Evolutionary conservation across 164 flowering plant species (phyloP), one percentile per base, ranked within the genome.

Genomic region (Pachysandra terminalis): DNA sequence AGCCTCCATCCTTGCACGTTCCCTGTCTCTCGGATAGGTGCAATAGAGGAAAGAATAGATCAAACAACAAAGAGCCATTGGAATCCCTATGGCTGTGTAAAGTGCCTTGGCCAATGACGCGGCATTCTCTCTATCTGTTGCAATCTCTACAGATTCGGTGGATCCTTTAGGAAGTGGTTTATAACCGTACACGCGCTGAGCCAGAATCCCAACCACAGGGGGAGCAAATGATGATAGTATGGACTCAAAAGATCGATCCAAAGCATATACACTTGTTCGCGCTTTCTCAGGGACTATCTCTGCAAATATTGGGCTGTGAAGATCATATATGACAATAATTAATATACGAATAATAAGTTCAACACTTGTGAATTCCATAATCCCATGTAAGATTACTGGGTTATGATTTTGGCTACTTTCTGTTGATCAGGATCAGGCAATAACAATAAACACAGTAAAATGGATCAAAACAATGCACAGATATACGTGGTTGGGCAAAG

Each of bases 201-300:
- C 84, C 69, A 93, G 68, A 21, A 90, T 61, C 19, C 96, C 98
- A 58, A 93, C 98, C 16, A 87, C 69, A 7, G 96, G 94, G n/a
- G 98, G 98, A 68, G 98, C 97, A 82, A 93, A 93, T 21, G 98
- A 93, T 72, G 98, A 81, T 13, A 93, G 74, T 59, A 91, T 73
- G 27, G 97, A 85, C 79, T 91, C 98, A 58, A 93, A 89, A 13
- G 97, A 89, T 57, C 89, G 81, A 75, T 93, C 97, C 80, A 93
- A 64, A 6, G 97, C 98, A 79, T 94, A 94, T 65, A 94, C 84
- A 71, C 90, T 90, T 49, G 97, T 90, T 64, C 98, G 75, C 49
- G 97, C 87, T 68, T 76, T 87, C 81, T 87, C 90, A 0, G 96
- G 96, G 71, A 93, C 98, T 69, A 93, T 89, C 77, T 93, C 98